Conservation (phyloP, 176 grass and related monocot genomes). For the Poa pratensis region DNA sequence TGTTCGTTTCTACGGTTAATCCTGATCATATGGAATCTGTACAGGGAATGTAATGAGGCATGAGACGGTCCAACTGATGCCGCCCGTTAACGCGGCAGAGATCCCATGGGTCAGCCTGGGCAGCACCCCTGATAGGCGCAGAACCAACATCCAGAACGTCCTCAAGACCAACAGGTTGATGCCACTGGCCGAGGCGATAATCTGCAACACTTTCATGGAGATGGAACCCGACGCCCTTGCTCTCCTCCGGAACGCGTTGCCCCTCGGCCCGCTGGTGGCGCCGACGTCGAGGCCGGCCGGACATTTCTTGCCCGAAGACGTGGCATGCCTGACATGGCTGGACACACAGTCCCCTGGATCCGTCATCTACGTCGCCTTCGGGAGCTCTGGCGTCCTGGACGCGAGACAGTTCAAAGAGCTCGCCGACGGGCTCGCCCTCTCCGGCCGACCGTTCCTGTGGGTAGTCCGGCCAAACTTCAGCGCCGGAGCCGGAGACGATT, state of each 20-base stretch:
- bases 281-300: background rate
- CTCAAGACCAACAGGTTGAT: constrained; percentile 47
- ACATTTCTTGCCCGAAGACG: constrained; percentile 41
- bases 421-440: constrained; percentile 51
- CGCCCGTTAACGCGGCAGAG: constrained; percentile 44
- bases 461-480: constrained; percentile 58
- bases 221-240: constrained; percentile 46
- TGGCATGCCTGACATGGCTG: constrained; percentile 57
- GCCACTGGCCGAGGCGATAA: constrained; percentile 44
- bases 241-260: constrained; percentile 43
- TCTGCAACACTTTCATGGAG: constrained; percentile 69
- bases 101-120: constrained; percentile 54
- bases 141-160: constrained; percentile 50
- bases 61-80: constrained; percentile 51
- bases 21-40: constrained; percentile 11
- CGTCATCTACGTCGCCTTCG: constrained; percentile 74
- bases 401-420: constrained; percentile 53
- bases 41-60: constrained; percentile 54
- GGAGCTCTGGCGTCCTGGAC: constrained; percentile 56
- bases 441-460: constrained; percentile 59
- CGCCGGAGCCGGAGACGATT: background rate
- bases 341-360: constrained; percentile 44
- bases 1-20: background rate
- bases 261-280: constrained; percentile 49
- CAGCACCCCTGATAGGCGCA: constrained; percentile 42